Evolutionary conservation across 2,329 filamentous ascomycete species (phyloP).

Genomic region (Aspergillus ruber): DNA sequence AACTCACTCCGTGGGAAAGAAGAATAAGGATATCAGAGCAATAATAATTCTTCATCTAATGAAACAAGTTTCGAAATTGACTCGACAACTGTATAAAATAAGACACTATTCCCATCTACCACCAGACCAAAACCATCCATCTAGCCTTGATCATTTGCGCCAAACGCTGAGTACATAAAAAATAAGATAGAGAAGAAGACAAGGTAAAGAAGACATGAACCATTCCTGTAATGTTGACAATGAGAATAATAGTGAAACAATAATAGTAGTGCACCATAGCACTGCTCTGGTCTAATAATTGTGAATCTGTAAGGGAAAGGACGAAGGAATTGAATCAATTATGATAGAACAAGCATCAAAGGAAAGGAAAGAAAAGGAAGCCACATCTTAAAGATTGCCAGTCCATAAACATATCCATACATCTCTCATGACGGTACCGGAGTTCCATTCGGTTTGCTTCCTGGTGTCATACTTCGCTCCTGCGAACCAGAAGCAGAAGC

Average conservation of each 20-base stretch:
- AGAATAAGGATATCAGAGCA: background rate
- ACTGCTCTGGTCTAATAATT: background rate
- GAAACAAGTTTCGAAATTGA: background rate
- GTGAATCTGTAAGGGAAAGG: background rate
- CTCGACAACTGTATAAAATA: background rate
- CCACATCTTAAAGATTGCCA: background rate
- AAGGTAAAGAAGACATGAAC: background rate
- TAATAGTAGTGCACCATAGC: background rate
- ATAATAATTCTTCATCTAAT: background rate
- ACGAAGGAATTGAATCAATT: background rate
- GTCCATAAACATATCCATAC: background rate
- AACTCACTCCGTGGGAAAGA: background rate
- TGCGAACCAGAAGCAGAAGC: slow-evolving; percentile 22
- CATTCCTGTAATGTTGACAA: too few relatives aligned
- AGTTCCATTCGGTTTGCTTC: slow-evolving; percentile 26
- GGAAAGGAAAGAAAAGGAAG: background rate
- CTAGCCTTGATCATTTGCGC: too few relatives aligned
- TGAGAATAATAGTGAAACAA: too few relatives aligned
- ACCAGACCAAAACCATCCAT: background rate
- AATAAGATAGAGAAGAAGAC: background rate
- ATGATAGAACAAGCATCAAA: background rate
- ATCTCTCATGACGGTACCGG: slow-evolving; percentile 19
- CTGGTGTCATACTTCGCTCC: slow-evolving; percentile 30
- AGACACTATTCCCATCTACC: background rate
- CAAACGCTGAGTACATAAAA: too few relatives aligned